Conservation (phyloP, 2,329 filamentous ascomycete species). For the Fusarium multiceps region DNA sequence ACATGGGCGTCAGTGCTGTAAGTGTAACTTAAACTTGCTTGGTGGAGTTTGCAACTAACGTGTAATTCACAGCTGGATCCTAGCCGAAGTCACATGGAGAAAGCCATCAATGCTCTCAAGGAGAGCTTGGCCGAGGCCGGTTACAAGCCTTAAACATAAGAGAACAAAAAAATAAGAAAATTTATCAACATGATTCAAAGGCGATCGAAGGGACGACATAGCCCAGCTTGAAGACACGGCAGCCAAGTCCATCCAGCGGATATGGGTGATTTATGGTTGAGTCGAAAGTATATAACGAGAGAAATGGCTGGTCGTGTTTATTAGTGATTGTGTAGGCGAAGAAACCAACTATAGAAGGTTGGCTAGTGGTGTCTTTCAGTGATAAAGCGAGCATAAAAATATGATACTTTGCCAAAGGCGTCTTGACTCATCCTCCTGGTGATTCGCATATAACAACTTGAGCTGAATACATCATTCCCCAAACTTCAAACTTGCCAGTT, state of each 20-base stretch:
- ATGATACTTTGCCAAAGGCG: constrained; percentile 10
- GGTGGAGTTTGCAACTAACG: constrained; percentile 34
- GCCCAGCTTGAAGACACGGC: neutral
- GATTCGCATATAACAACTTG: neutral
- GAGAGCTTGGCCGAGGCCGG: constrained; percentile 80
- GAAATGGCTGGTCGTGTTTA: constrained; percentile 23
- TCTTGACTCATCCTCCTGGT: constrained; percentile 6
- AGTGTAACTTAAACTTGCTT: constrained; percentile 49
- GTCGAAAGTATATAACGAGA: constrained; percentile 23
- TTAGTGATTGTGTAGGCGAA: constrained; percentile 24
- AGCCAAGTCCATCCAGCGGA: neutral
- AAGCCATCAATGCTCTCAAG: constrained; percentile 82
- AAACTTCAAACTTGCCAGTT: constrained; percentile 1
- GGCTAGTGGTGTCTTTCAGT: constrained; percentile 17
- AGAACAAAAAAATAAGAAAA: neutral
- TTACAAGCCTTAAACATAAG: constrained; percentile 55
- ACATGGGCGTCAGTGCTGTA: constrained; percentile 95
- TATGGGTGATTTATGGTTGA: neutral
- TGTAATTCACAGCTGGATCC: constrained; percentile 70
- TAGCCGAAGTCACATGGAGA: constrained; percentile 82
- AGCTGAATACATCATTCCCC: neutral
- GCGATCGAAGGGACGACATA: neutral
- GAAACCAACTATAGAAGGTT: constrained; percentile 20
- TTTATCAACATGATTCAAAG: neutral
- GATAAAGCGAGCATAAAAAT: constrained; percentile 33